A percentile compares a stretch with the other conserved stretches of the same genome.
Evolutionary conservation across 2,329 filamentous ascomycete genomes (phyloP).

Genomic region (Sclerotinia nivalis): DNA sequence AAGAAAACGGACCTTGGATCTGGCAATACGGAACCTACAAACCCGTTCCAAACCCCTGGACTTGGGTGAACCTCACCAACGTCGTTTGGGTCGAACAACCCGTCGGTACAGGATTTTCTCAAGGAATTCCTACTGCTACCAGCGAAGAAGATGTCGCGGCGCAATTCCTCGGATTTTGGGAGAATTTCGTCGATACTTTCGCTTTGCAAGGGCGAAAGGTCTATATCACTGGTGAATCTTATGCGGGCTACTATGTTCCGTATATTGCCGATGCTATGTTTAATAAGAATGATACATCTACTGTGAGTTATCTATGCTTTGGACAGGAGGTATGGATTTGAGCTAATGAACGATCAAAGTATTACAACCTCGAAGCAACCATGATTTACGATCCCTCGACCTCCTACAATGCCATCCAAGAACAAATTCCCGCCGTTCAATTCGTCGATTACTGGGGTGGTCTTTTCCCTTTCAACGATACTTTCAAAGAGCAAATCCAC

Average conservation of each 20-base stretch:
- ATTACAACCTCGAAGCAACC: constrained; percentile 68
- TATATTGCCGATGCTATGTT: constrained; percentile 75
- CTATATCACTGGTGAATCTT: constrained; percentile 73
- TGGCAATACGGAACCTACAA: constrained; percentile 69
- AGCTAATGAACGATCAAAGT: constrained; percentile 45
- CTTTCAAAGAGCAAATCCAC: constrained; percentile 54
- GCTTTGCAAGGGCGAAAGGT: constrained; percentile 66
- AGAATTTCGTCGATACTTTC: constrained; percentile 74
- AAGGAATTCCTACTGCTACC: constrained; percentile 56
- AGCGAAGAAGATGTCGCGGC: constrained; percentile 66
- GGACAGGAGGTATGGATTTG: background rate
- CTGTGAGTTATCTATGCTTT: constrained; percentile 25
- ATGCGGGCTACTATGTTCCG: constrained; percentile 67
- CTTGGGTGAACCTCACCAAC: constrained; percentile 39
- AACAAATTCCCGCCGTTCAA: constrained; percentile 52
- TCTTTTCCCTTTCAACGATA: constrained; percentile 65
- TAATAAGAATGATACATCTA: constrained; percentile 52
- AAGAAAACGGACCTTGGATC: constrained; percentile 74
- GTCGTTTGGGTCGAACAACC: constrained; percentile 41
- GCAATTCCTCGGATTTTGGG: constrained; percentile 78
- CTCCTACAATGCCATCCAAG: constrained; percentile 50
- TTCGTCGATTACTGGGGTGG: constrained; percentile 62
- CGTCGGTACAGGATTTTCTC: constrained; percentile 38
- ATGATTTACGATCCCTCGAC: constrained; percentile 73
- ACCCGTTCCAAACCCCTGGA: constrained; percentile 38